Base-by-base conservation (phyloP, 2,329 filamentous ascomycete species). In the Diaporthe longicolla region DNA sequence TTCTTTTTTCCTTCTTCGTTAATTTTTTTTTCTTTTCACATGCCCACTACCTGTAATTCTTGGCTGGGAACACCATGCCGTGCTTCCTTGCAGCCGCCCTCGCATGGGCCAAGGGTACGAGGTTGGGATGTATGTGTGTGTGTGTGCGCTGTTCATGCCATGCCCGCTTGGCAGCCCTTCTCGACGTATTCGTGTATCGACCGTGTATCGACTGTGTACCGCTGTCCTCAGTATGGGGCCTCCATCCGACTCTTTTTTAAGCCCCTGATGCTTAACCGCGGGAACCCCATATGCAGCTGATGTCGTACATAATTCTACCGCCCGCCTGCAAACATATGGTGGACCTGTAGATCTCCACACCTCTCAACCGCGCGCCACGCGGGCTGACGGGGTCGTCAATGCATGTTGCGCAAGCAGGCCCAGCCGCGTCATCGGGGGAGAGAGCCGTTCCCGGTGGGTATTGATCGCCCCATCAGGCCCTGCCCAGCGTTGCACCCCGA, bases 401-500 rank as follows among this genome's bases (percentile, higher is more conserved):
- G n/a, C 26, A 29, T 55, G n/a, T 40, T 40, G 24, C 57, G 43
- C 43, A 37, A 35, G 11, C 43, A 59, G n/a, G 37, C 21, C 21
- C 32, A 9, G 57, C 40, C 59, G 59, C 59, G 59, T 50, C 59
- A 65, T 65, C 59, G 59, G 43, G 40, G 19, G 26, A 32, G 21
- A 45, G 26, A 43, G 24, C 43, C 59, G 26, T 32, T n/a, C 59
- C 43, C 24, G 37, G 37, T 40, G 37, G 37, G 37, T 40, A 40
- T 19, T 11, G 43, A 52, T 52, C 43, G 19, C 58, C 58, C 37
- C 37, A 13, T 40, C 37, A 40, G 37, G 11, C 37, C 37, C 3
- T 4, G 21, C 21, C 26, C 61, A 50, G 61, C 61, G 61, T 52
- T 48, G 61, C 45, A 66, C 43, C 61, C 45, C 43, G 43, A 50